Base-by-base conservation (phyloP, 495 filamentous ascomycete species). In the Aspergillus baeticus region DNA sequence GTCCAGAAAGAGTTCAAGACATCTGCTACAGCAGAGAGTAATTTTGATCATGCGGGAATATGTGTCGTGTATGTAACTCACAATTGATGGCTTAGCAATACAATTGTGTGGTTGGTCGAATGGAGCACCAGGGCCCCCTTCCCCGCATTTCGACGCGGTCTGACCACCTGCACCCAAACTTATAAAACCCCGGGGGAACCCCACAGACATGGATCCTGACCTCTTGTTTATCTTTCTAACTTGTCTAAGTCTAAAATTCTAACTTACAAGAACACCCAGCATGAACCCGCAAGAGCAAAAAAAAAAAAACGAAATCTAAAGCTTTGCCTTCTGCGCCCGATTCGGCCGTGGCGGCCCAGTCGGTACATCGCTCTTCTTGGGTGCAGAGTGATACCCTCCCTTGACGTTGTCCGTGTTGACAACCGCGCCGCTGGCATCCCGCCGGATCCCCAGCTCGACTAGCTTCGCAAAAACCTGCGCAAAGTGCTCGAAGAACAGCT, bases 401-500 rank as follows among this genome's bases (percentile, higher is more conserved):
- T 78, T 64, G 26, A 64, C 62, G 62, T 82, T 81, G 55, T 83
- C 81, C 20, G 73, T 71, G 61, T 84, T 83, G 41, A 73, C 63
- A 35, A 84, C 64, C 5, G 50, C 64, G 6, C 78, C 83, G 15
- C 73, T 62, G 6, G 59, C 77, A 62, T 86, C 82, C 43, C 83
- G 76, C 38, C 66, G 57, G 44, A 86, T 83, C 5, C 83, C 82
- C 55, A 87, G 63, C 69, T 86, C 82, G 35, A 85, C 47, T 70
- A 87, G 60, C 69, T 85, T 87, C n/a, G 76, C 77, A 66, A 85
- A 87, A 10, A 76, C 82, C 58, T 77, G 77, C 17, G 79, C 48
- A 59, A 85, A 86, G 64, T 86, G 76, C 41, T 77, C 77, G 57
- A 84, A 87, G 76, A 87, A 86, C 36, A 78, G 33, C 1, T 84